Conservation (phyloP, 2,329 filamentous ascomycete species). For the Ophiostoma montium region DNA sequence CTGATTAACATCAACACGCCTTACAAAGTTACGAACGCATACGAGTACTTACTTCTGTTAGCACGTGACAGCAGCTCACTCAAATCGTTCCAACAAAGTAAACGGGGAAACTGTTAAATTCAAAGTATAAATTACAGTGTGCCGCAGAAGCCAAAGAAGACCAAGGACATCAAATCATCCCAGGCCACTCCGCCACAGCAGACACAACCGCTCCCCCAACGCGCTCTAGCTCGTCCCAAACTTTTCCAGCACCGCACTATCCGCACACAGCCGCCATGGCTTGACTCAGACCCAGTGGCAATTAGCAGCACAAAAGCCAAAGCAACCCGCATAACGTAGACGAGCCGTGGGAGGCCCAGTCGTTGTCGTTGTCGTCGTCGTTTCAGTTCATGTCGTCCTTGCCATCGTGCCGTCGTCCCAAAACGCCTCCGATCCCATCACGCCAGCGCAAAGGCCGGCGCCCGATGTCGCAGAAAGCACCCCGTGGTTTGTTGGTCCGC, state of each 20-base stretch:
- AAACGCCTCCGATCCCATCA: not conserved
- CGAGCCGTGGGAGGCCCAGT: too few relatives aligned
- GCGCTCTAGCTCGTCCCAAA: slow-evolving; percentile 1
- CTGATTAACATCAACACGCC: not conserved
- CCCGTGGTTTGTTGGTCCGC: slow-evolving; percentile 22
- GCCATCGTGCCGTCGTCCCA: not conserved
- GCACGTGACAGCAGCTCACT: too few relatives aligned
- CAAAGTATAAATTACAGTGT: slow-evolving; percentile 43
- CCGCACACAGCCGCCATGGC: not conserved
- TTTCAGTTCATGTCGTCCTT: too few relatives aligned
- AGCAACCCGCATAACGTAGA: not conserved
- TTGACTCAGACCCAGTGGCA: not conserved
- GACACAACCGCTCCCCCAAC: slow-evolving; percentile 7
- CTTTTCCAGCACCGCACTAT: not conserved
- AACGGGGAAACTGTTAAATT: slow-evolving; percentile 38
- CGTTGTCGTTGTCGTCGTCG: too few relatives aligned
- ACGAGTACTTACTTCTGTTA: too few relatives aligned
- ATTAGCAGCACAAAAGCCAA: not conserved
- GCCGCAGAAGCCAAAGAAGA: slow-evolving; percentile 1
- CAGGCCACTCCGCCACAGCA: not conserved
- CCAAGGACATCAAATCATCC: not conserved
- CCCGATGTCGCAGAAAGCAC: not conserved
- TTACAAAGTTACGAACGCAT: too few relatives aligned
- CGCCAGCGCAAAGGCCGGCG: not conserved
- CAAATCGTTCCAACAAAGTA: too few relatives aligned